Percentiles rank a stretch among this genome's conserved stretches.
Conservation (phyloP, 1,284 basidiomycete genomes). For the Mycosarcoma mackinlayi region DNA sequence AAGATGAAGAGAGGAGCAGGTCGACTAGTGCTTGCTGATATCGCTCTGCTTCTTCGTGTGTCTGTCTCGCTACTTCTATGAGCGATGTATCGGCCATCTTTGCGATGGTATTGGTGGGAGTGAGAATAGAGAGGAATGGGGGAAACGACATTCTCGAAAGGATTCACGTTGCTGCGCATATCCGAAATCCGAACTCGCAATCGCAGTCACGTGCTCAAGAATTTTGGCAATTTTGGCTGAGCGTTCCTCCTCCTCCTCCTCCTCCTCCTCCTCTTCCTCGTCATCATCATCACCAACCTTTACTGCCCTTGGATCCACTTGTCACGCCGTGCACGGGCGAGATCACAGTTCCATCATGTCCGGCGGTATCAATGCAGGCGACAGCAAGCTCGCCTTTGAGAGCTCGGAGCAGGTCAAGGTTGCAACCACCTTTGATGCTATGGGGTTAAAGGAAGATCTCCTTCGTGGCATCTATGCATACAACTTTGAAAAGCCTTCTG, state of each 20-base stretch:
- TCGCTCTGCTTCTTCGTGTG: conserved; percentile 93
- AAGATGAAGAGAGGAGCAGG: conserved; percentile 68
- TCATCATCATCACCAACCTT: background rate
- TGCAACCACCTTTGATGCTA: conserved; percentile 76
- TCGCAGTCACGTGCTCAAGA: conserved; percentile 17
- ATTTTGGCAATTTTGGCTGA: conserved; percentile 14
- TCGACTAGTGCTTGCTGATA: conserved; percentile 75
- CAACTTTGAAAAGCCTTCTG: conserved; percentile 71
- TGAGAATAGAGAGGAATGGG: conserved; percentile 1
- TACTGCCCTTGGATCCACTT: background rate
- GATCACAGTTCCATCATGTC: conserved; percentile 29
- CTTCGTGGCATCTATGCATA: conserved; percentile 98
- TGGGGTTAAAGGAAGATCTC: conserved; percentile 93
- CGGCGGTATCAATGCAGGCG: conserved; percentile 57
- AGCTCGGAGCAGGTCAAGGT: conserved; percentile 91
- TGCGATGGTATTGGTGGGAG: background rate
- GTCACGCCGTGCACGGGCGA: background rate
- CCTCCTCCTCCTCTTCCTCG: background rate
- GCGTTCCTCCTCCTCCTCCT: conserved; percentile 4
- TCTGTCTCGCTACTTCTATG: conserved; percentile 89
- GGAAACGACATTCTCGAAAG: background rate
- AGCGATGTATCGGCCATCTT: conserved; percentile 76
- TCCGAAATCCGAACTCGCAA: conserved; percentile 32
- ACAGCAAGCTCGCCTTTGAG: conserved; percentile 87
- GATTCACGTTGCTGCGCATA: too few relatives aligned